These are phyloP conservation scores for Microbotryum saponariae DNA, from an alignment of 1,284 basidiomycete species.

Conservation along the genomic window DNA sequence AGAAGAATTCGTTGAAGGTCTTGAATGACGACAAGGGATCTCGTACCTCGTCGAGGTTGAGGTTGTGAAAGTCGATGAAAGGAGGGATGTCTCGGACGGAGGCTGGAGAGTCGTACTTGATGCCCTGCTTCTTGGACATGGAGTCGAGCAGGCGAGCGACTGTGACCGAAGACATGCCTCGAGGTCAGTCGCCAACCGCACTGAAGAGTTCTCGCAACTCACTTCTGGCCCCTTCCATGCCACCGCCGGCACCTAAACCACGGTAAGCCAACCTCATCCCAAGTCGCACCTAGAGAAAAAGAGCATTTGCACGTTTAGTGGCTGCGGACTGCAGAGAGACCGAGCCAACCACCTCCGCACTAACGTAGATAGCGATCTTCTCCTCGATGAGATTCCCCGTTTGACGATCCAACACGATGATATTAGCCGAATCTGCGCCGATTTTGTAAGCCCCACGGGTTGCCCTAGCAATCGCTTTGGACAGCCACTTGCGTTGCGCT, in stretches of 20 bases:
- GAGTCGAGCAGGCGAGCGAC: slow-evolving; percentile 75
- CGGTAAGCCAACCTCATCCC: slow-evolving; percentile 36
- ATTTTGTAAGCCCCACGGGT: slow-evolving; percentile 78
- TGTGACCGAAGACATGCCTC: slow-evolving; percentile 35
- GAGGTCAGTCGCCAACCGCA: background rate
- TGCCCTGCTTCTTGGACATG: slow-evolving; percentile 85
- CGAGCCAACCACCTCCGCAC: background rate
- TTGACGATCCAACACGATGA: slow-evolving; percentile 79
- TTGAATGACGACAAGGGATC: slow-evolving; percentile 37
- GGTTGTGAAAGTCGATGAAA: slow-evolving; percentile 84
- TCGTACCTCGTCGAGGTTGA: slow-evolving; percentile 70
- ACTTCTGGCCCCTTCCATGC: slow-evolving; percentile 86
- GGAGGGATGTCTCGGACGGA: slow-evolving; percentile 74
- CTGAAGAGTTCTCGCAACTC: slow-evolving; percentile 32
- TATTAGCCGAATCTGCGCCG: slow-evolving; percentile 94
- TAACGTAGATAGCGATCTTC: slow-evolving; percentile 91
- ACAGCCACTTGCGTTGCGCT: slow-evolving; percentile 95
- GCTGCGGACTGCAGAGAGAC: background rate
- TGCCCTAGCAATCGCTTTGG: slow-evolving; percentile 58
- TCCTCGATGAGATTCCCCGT: slow-evolving; percentile 93
- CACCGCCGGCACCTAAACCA: slow-evolving; percentile 59
- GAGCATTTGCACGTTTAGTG: background rate
- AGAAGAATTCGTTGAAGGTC: slow-evolving; percentile 81
- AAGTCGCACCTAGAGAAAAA: slow-evolving; percentile 9
- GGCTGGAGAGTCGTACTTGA: slow-evolving; percentile 80